Evolutionary conservation across 495 filamentous ascomycete species (phyloP).

Genomic region (Melanomma pulvis-pyrius): DNA sequence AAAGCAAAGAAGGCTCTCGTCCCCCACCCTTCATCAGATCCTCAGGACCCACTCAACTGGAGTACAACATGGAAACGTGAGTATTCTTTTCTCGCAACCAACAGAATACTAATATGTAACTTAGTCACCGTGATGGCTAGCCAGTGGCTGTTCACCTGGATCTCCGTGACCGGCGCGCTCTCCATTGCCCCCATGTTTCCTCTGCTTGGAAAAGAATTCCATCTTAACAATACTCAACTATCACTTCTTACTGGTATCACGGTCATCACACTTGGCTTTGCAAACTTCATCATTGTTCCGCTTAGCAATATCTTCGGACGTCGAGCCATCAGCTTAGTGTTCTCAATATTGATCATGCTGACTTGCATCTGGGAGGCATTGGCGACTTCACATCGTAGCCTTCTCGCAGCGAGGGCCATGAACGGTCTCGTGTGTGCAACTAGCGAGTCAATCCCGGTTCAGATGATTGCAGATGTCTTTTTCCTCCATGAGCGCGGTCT

Average conservation of each 20-base stretch:
- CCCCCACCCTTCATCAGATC: slow-evolving; percentile 63
- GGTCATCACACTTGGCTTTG: slow-evolving; percentile 65
- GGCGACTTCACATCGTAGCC: slow-evolving; percentile 52
- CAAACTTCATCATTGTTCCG: slow-evolving; percentile 61
- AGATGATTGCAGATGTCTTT: slow-evolving; percentile 69
- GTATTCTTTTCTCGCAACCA: slow-evolving; percentile 52
- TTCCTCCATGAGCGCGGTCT: slow-evolving; percentile 65
- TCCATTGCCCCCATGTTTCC: slow-evolving; percentile 55
- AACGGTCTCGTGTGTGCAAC: slow-evolving; percentile 62
- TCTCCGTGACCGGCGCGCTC: slow-evolving; percentile 59
- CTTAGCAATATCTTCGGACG: slow-evolving; percentile 61
- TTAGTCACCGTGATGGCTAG: slow-evolving; percentile 51
- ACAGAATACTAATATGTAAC: slow-evolving; percentile 59
- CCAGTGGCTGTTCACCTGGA: slow-evolving; percentile 53
- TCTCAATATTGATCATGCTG: slow-evolving; percentile 54
- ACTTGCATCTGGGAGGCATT: slow-evolving; percentile 35
- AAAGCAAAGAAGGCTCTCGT: slow-evolving; percentile 59
- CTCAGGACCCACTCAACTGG: slow-evolving; percentile 69
- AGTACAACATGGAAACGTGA: slow-evolving; percentile 57
- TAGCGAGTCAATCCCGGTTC: slow-evolving; percentile 65
- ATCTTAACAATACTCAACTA: slow-evolving; percentile 52
- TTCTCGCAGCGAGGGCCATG: slow-evolving; percentile 60
- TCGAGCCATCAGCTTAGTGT: slow-evolving; percentile 58
- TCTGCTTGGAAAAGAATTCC: slow-evolving; percentile 59
- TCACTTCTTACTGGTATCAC: slow-evolving; percentile 63